Conservation (phyloP, 768 basidiomycete species). For the Mycena filopes region DNA sequence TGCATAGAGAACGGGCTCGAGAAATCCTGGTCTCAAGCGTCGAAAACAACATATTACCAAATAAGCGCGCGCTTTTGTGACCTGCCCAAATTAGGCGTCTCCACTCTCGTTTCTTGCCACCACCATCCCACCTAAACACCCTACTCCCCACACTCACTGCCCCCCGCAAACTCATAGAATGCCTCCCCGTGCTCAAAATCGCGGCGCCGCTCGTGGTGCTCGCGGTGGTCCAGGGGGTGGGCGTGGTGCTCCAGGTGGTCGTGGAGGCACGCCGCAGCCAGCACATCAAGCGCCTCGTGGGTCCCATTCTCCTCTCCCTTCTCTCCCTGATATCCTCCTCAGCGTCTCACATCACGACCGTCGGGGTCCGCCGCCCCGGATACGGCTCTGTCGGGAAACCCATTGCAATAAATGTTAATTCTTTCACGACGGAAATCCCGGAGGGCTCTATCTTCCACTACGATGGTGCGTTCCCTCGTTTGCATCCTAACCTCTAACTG, state of each 20-base stretch:
- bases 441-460: conserved; percentile 75
- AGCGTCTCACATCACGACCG: conserved; percentile 49
- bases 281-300: conserved; percentile 5
- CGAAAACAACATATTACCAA: neutral
- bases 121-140: neutral
- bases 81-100: conserved; percentile 5
- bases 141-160: neutral
- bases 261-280: neutral
- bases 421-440: conserved; percentile 62
- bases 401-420: conserved; percentile 55
- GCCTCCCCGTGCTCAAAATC: conserved; percentile 6
- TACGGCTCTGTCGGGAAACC: conserved; percentile 62
- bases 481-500: neutral
- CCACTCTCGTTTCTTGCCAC: neutral
- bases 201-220: conserved; percentile 1
- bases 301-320: neutral
- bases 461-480: conserved; percentile 59
- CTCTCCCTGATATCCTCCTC: neutral
- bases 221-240: neutral
- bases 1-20: too few species aligned
- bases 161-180: neutral
- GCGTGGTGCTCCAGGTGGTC: neutral
- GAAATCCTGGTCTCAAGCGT: neutral
- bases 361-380: conserved; percentile 71
- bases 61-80: neutral